These are phyloP conservation scores for Floccularia luteovirens DNA, from an alignment of 768 basidiomycete species.

Conservation along the genomic window DNA sequence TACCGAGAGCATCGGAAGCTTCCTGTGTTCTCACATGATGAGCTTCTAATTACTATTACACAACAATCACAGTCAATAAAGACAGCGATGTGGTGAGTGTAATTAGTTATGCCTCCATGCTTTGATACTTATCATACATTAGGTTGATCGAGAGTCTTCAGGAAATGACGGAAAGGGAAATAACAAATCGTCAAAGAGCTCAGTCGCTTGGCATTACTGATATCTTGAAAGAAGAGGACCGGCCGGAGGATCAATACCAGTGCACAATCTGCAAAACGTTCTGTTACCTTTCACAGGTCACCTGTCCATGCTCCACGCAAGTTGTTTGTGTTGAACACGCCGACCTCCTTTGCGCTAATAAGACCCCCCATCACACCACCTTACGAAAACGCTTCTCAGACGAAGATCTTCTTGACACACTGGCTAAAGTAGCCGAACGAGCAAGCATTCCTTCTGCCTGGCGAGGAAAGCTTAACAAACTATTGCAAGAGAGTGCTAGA, in stretches of 20 bases:
- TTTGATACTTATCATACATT: not conserved
- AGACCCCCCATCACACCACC: constrained; percentile 36
- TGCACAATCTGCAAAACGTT: constrained; percentile 90
- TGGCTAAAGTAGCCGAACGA: constrained; percentile 58
- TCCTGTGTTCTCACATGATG: constrained; percentile 98
- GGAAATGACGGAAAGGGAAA: constrained; percentile 87
- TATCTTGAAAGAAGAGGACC: constrained; percentile 69
- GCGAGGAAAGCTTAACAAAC: constrained; percentile 60
- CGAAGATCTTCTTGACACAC: constrained; percentile 62
- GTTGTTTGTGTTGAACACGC: constrained; percentile 86
- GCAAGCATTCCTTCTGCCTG: constrained; percentile 71
- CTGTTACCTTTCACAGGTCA: constrained; percentile 91
- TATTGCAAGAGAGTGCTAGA: constrained; percentile 59
- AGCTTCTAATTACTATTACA: constrained; percentile 95
- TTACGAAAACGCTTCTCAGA: constrained; percentile 82
- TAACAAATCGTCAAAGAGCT: constrained; percentile 55
- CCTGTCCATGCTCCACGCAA: constrained; percentile 68
- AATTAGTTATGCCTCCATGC: not conserved
- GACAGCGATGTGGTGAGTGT: constrained; percentile 82
- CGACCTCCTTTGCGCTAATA: constrained; percentile 61
- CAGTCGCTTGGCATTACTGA: constrained; percentile 59
- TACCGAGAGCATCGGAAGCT: constrained; percentile 89
- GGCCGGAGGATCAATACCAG: constrained; percentile 92
- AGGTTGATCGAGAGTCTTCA: constrained; percentile 82
- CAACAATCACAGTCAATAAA: constrained; percentile 88